phyloP scores from a whole-genome alignment of 2,329 filamentous ascomycete species.

The Zymoseptoria passerinii region DNA sequence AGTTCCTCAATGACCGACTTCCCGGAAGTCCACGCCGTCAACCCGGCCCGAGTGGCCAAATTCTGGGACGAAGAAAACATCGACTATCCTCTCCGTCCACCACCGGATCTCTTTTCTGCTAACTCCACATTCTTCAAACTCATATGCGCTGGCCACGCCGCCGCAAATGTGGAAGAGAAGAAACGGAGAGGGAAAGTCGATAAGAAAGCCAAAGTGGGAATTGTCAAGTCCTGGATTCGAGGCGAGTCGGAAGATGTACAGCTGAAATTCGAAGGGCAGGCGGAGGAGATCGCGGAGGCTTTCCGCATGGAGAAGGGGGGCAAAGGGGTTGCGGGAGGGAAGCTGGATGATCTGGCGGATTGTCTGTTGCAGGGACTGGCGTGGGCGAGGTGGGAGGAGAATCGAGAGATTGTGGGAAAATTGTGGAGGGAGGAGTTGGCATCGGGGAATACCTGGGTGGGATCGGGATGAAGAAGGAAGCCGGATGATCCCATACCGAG shows the following conservation, averaged over 20 bases:
- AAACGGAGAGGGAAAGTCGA: slow-evolving; percentile 29
- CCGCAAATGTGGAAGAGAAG: slow-evolving; percentile 2
- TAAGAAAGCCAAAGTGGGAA: slow-evolving; percentile 56
- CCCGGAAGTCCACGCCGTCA: slow-evolving; percentile 41
- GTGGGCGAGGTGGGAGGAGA: slow-evolving; percentile 68
- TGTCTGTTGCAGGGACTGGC: slow-evolving; percentile 68
- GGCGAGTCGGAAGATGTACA: slow-evolving; percentile 12
- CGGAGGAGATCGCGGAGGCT: slow-evolving; percentile 32
- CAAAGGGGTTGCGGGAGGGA: slow-evolving; percentile 35
- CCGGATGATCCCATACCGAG: not conserved
- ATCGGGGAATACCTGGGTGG: not conserved
- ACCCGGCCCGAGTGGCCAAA: slow-evolving; percentile 46
- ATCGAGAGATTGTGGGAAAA: slow-evolving; percentile 26
- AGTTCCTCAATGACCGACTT: slow-evolving; percentile 30
- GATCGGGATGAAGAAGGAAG: not conserved
- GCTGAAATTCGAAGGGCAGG: slow-evolving; percentile 29
- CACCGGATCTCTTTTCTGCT: slow-evolving; percentile 6
- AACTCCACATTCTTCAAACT: slow-evolving; percentile 1
- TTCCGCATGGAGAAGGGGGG: slow-evolving; percentile 14
- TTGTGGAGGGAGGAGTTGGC: not conserved
- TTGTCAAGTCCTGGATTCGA: slow-evolving; percentile 50
- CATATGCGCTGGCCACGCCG: too few species aligned
- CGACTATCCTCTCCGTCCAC: slow-evolving; percentile 1
- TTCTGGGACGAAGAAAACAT: slow-evolving; percentile 41
- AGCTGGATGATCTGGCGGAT: slow-evolving; percentile 76